Evolutionary conservation across 805 yeast species (phyloP).

Genomic region (Saturnispora galanensis): DNA sequence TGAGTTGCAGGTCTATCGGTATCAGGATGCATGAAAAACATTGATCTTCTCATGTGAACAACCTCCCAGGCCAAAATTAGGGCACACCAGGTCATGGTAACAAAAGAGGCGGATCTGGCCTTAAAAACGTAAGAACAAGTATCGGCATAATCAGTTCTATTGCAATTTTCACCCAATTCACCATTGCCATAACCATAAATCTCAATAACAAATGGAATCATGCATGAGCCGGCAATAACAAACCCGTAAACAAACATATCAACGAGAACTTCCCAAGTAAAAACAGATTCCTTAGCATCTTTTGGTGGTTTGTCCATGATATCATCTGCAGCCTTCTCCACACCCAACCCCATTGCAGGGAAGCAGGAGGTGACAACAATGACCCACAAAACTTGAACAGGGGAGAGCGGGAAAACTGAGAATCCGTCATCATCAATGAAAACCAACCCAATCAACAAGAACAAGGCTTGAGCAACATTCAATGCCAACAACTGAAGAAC

Average conservation of each 20-base stretch:
- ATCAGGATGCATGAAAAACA: constrained; percentile 63
- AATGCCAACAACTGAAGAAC: constrained; percentile 64
- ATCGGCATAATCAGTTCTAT: constrained; percentile 31
- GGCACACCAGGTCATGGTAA: constrained; percentile 81
- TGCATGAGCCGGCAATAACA: constrained; percentile 64
- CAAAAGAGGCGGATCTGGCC: constrained; percentile 71
- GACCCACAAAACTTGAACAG: constrained; percentile 74
- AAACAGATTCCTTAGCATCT: constrained; percentile 42
- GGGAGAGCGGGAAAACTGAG: constrained; percentile 76
- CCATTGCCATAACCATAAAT: constrained; percentile 63
- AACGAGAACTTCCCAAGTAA: constrained; percentile 53
- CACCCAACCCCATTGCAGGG: constrained; percentile 78
- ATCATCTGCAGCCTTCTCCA: constrained; percentile 55
- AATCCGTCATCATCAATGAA: constrained; percentile 51
- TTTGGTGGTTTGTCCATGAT: constrained; percentile 58
- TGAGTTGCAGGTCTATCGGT: constrained; percentile 50
- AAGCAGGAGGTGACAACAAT: constrained; percentile 70
- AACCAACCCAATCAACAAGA: constrained; percentile 61
- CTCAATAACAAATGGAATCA: constrained; percentile 53
- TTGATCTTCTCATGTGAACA: constrained; percentile 57
- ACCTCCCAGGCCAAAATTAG: constrained; percentile 79
- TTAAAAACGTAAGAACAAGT: constrained; percentile 56
- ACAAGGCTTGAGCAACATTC: constrained; percentile 62
- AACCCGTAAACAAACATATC: constrained; percentile 69
- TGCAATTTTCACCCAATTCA: constrained; percentile 56